These are phyloP conservation scores for Boletus pseudo-olivaceus DNA, from an alignment of 768 basidiomycete genomes.

Conservation along the genomic window DNA sequence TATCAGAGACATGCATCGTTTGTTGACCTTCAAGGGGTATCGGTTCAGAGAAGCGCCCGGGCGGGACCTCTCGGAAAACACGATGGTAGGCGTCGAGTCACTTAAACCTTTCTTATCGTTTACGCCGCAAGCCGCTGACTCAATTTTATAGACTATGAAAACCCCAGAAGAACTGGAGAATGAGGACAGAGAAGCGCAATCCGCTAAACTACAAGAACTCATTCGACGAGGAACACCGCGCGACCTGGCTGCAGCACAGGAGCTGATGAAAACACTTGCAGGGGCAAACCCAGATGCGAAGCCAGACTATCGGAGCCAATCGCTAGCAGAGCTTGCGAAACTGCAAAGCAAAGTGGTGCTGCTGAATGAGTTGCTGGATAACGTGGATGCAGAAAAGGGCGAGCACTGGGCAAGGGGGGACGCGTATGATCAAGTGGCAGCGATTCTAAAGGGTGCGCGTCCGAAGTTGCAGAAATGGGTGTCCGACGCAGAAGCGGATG, in stretches of 20 bases:
- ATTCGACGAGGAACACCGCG: slow-evolving; percentile 94
- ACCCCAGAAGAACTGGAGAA: slow-evolving; percentile 94
- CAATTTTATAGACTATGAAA: slow-evolving; percentile 70
- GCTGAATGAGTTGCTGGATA: slow-evolving; percentile 97
- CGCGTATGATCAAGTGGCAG: slow-evolving; percentile 94
- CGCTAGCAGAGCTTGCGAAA: slow-evolving; percentile 86
- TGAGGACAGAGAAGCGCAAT: slow-evolving; percentile 92
- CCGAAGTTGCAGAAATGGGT: slow-evolving; percentile 99
- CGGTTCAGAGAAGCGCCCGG: slow-evolving; percentile 57
- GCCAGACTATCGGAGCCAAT: slow-evolving; percentile 90
- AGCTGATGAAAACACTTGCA: slow-evolving; percentile 93
- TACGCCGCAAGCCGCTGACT: neutral
- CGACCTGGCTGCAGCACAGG: slow-evolving; percentile 92
- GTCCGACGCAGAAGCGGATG: slow-evolving; percentile 85
- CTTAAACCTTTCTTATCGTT: neutral
- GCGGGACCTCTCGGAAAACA: slow-evolving; percentile 13
- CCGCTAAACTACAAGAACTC: slow-evolving; percentile 97
- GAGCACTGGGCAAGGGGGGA: slow-evolving; percentile 87
- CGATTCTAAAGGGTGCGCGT: slow-evolving; percentile 73
- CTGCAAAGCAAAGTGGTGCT: slow-evolving; percentile 92
- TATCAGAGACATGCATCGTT: slow-evolving; percentile 94
- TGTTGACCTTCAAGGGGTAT: slow-evolving; percentile 92
- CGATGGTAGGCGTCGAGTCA: slow-evolving; percentile 18
- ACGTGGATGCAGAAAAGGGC: slow-evolving; percentile 65
- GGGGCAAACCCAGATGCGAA: slow-evolving; percentile 94